Percentiles rank a stretch among this genome's conserved stretches.
Conservation (phyloP, 768 basidiomycete species). For the Amanita muscaria region DNA sequence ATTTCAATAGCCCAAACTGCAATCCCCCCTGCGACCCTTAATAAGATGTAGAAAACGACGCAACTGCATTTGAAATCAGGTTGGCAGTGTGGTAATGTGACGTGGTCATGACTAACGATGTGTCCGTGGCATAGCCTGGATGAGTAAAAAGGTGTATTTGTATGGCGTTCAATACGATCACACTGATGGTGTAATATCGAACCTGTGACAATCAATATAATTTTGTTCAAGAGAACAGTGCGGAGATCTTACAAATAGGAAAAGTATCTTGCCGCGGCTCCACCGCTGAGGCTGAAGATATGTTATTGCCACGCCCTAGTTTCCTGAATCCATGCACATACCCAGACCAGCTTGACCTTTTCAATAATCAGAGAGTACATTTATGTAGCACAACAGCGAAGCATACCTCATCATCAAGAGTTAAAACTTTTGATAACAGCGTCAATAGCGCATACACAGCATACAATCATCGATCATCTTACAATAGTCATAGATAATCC, state of each 20-base stretch:
- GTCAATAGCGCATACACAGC: neutral
- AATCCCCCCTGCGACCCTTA: conserved; percentile 33
- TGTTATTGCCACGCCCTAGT: too few relatives aligned
- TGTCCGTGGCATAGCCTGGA: conserved; percentile 28
- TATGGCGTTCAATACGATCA: neutral
- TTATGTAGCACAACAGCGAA: neutral
- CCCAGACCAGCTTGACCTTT: neutral
- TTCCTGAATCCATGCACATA: neutral
- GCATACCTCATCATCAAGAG: neutral
- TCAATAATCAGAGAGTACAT: too few relatives aligned
- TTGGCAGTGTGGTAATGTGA: neutral
- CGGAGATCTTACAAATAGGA: neutral
- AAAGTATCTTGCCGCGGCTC: neutral
- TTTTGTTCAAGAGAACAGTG: neutral
- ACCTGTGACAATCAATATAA: neutral
- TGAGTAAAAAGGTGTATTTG: conserved; percentile 12
- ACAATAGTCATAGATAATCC: conserved; percentile 4
- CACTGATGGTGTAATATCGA: neutral
- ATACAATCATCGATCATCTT: neutral
- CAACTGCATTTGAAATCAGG: conserved; percentile 22
- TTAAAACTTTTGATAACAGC: neutral
- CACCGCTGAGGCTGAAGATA: conserved; percentile 1
- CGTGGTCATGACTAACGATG: conserved; percentile 18
- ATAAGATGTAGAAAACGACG: conserved; percentile 35
- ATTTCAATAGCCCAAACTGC: conserved; percentile 41